A percentile compares a stretch with the other conserved stretches of the same genome.
These are phyloP conservation scores for Tephrocybe sp. DNA, from an alignment of 768 basidiomycete genomes.

Conservation along the genomic window DNA sequence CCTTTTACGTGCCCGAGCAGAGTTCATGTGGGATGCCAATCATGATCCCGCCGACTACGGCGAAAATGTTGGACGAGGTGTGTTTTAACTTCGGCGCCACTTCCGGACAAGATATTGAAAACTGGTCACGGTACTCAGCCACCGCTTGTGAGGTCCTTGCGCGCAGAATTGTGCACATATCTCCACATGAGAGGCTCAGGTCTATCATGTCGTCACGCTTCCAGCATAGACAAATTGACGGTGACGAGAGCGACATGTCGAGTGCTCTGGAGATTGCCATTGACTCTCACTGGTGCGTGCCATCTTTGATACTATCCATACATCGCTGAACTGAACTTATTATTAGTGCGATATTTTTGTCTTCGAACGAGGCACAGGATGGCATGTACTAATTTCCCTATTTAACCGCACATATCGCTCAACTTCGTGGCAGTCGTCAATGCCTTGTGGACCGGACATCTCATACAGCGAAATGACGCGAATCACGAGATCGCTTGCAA, in stretches of 20 bases:
- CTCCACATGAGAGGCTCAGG: constrained; percentile 61
- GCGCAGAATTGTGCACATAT: constrained; percentile 72
- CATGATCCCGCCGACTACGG: constrained; percentile 83
- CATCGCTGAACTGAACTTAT: neutral
- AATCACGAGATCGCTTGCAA: constrained; percentile 78
- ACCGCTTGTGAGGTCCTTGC: constrained; percentile 85
- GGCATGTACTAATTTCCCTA: constrained; percentile 40
- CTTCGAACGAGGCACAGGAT: constrained; percentile 83
- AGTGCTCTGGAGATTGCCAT: constrained; percentile 91
- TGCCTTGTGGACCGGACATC: constrained; percentile 79
- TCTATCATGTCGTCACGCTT: constrained; percentile 80
- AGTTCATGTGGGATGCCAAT: constrained; percentile 83
- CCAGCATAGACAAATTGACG: constrained; percentile 70
- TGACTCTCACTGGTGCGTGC: constrained; percentile 77
- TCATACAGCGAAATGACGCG: constrained; percentile 77
- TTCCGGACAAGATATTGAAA: no score
- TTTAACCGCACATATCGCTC: neutral
- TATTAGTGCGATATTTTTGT: constrained; percentile 75
- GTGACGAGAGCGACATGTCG: constrained; percentile 69
- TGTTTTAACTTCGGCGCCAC: constrained; percentile 17
- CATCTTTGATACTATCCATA: neutral
- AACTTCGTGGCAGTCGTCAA: constrained; percentile 58
- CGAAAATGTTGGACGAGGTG: constrained; percentile 82
- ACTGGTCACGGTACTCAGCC: constrained; percentile 52
- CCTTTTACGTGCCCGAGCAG: constrained; percentile 71